Percentiles rank a stretch among this genome's conserved stretches.
Evolutionary conservation across 768 basidiomycete species (phyloP).

Genomic region (Daedaleopsis sinensis): DNA sequence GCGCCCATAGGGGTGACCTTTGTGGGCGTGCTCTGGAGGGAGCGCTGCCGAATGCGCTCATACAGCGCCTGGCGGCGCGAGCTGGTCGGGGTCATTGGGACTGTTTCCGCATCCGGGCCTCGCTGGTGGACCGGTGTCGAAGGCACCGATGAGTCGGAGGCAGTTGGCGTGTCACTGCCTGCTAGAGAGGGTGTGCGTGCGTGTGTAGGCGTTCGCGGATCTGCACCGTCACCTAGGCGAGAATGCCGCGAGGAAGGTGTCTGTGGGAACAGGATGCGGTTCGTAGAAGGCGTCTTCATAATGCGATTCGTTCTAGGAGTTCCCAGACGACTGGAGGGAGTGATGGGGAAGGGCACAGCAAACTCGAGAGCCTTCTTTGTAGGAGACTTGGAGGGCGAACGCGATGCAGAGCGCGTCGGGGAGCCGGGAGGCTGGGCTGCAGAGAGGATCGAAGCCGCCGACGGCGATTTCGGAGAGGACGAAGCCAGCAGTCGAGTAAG

Average conservation of each 20-base stretch:
- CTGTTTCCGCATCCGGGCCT: conserved; percentile 55
- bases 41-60: conserved; percentile 77
- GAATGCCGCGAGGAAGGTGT: conserved; percentile 61
- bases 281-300: conserved; percentile 12
- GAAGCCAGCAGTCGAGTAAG: conserved; percentile 74
- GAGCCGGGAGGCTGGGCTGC: conserved; percentile 32
- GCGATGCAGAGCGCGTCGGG: conserved; percentile 44
- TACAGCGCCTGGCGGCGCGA: conserved; percentile 81
- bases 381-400: conserved; percentile 36
- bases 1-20: conserved; percentile 50
- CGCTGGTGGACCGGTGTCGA: conserved; percentile 70
- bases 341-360: conserved; percentile 53
- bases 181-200: conserved; percentile 24
- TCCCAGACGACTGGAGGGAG: conserved; percentile 38
- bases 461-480: conserved; percentile 62
- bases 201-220: conserved; percentile 19
- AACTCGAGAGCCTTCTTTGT: conserved; percentile 39
- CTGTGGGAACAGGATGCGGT: conserved; percentile 35
- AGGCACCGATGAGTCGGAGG: conserved; percentile 49
- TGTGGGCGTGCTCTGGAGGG: conserved; percentile 66
- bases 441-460: conserved; percentile 35
- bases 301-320: conserved; percentile 47
- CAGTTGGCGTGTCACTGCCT: conserved; percentile 50
- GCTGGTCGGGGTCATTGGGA: conserved; percentile 69
- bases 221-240: conserved; percentile 25